Base-by-base conservation (phyloP, 2,329 filamentous ascomycete species). In the Cordyceps pruinosa region DNA sequence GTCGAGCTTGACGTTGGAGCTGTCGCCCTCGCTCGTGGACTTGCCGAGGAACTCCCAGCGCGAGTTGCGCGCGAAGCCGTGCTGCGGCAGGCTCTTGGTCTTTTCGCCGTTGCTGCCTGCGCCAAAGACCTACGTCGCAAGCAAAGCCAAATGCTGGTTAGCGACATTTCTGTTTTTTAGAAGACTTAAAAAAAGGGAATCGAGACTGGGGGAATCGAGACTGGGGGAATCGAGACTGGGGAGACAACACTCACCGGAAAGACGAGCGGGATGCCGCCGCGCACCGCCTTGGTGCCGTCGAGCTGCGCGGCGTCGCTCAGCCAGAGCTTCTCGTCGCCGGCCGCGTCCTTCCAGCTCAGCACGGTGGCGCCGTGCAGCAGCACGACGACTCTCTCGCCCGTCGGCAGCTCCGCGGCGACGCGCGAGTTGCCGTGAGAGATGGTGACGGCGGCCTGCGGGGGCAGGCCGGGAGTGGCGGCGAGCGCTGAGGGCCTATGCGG, bases 31-130 rank as follows among this genome's bases (percentile, higher is more conserved):
- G 63, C 73, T 76, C 54, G 75, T 75, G 44, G 87, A 90, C 75
- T 93, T 95, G 68, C 92, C 92, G 52, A 99, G 80, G 70, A 94
- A 96, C 72, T 97, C 92, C 94, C 94, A 99, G 61, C 83, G 83
- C 46, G 87, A 89, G 68, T 83, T 92, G 65, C 94, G 90, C 39
- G 93, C 94, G 73, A 99, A 96, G 64, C 94, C 94, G 76, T 97
- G 94, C 75, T 97, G 92, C 4, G 92, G 87, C 26, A 99, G 87
- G 62, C 83, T 77, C 52, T 84, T 83, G 28, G 90, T 94, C n/a
- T 88, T 80, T 63, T 87, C 84, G 71, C 92, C 86, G 63, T 86
- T 79, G 53, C 89, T 86, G 13, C 88, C 84, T 41, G 87, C 88
- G 30, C 94, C 94, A 69, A 99, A 99, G 69, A 92, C 85, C 90